These are phyloP conservation scores for Hypericum perforatum DNA, from an alignment of 345 rosid genomes.

Conservation along the genomic window DNA sequence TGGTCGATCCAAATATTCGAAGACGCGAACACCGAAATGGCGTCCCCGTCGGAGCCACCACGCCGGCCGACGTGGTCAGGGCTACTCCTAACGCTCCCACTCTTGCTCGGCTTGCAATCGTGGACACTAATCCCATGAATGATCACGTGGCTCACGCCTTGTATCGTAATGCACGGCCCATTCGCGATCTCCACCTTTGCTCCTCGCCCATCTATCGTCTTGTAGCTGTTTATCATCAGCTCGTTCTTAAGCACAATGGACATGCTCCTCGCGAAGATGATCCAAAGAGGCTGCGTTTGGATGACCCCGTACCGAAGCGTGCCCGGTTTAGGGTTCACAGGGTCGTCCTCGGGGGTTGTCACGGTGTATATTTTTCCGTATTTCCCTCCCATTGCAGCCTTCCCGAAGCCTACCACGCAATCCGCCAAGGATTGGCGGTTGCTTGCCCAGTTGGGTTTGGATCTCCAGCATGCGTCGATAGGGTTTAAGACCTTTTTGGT, in stretches of 20 bases:
- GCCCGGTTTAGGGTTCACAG: constrained; percentile 15
- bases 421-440: constrained; percentile 18
- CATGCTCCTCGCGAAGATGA: constrained; percentile 16
- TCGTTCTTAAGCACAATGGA: constrained; percentile 16
- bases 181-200: constrained; percentile 15
- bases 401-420: constrained; percentile 17
- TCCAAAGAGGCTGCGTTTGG: constrained; percentile 18
- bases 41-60: constrained; percentile 17
- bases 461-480: constrained; percentile 20
- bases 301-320: constrained; percentile 19
- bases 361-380: constrained; percentile 12
- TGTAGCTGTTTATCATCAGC: constrained; percentile 16
- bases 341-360: constrained; percentile 15
- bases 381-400: constrained; percentile 17
- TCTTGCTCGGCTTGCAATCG: constrained; percentile 13
- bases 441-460: constrained; percentile 9
- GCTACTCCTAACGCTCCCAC: constrained; percentile 14
- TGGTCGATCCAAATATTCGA: constrained; percentile 23
- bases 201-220: constrained; percentile 24
- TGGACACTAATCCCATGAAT: constrained; percentile 23
- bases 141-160: constrained; percentile 19
- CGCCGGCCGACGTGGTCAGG: constrained; percentile 14
- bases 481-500: constrained; percentile 10
- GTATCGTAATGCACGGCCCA: constrained; percentile 18
- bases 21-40: constrained; percentile 14